These are phyloP conservation scores for Magnolia kwangsiensis DNA, from an alignment of 164 flowering plant genomes.

Conservation along the genomic window DNA sequence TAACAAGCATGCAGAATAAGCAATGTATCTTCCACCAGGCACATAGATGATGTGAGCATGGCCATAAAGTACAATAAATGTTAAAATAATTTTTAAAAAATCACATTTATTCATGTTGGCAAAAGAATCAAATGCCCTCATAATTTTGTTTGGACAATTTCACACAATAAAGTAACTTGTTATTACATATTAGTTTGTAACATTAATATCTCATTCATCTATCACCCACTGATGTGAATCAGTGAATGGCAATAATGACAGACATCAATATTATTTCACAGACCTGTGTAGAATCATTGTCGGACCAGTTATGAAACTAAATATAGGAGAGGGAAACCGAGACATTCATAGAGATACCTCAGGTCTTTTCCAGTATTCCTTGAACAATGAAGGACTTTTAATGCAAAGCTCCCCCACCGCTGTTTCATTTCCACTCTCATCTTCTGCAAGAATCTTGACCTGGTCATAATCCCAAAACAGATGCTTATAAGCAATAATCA, in stretches of 20 bases:
- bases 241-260: neutral
- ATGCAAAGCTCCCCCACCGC: conserved; percentile 88
- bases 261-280: neutral
- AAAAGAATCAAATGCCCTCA: no score
- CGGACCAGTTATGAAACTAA: neutral
- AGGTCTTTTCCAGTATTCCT: conserved; percentile 94
- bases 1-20: no score
- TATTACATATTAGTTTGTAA: neutral
- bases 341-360: conserved; percentile 39
- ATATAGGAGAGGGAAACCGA: neutral
- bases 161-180: neutral
- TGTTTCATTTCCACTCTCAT: conserved; percentile 38
- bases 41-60: no score
- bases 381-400: conserved; percentile 86
- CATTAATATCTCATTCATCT: neutral
- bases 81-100: no score
- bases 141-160: neutral
- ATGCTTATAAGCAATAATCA: conserved; percentile 5
- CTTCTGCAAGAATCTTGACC: conserved; percentile 80
- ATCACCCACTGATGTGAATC: neutral
- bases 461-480: conserved; percentile 21
- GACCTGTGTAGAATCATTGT: neutral
- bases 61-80: no score
- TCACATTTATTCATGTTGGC: no score
- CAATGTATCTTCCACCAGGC: no score